These are phyloP conservation scores for Phytophthora pseudosyringae DNA, from an alignment of 352 stramenopile genomes.

Conservation along the genomic window DNA sequence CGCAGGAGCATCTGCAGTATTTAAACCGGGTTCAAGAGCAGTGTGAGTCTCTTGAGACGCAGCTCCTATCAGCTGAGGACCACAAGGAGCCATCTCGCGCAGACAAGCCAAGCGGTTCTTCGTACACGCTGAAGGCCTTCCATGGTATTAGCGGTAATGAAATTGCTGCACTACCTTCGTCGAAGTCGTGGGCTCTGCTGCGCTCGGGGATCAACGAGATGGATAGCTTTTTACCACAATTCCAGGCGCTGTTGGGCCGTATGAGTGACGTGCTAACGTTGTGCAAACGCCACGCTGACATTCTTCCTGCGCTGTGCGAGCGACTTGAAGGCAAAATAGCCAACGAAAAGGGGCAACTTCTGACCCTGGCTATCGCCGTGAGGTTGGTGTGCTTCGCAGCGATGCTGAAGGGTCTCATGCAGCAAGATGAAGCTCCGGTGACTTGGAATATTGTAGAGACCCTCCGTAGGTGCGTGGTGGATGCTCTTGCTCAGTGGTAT, in stretches of 20 bases:
- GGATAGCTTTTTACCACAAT: slow-evolving; percentile 47
- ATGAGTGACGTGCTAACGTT: slow-evolving; percentile 41
- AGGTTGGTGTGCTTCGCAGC: slow-evolving; percentile 30
- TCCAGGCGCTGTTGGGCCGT: slow-evolving; percentile 42
- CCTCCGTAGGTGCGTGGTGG: slow-evolving; percentile 44
- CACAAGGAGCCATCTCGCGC: not conserved
- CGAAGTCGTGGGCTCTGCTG: slow-evolving; percentile 23
- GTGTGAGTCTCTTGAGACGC: slow-evolving; percentile 28
- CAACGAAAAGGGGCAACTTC: not conserved
- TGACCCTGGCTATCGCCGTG: slow-evolving; percentile 26
- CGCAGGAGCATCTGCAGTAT: slow-evolving; percentile 7
- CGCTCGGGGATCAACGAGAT: slow-evolving; percentile 34
- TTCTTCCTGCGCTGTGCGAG: slow-evolving; percentile 33
- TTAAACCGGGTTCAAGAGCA: slow-evolving; percentile 10
- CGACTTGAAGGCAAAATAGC: slow-evolving; percentile 25
- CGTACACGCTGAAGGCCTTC: slow-evolving; percentile 15
- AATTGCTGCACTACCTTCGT: slow-evolving; percentile 15
- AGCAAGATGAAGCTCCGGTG: slow-evolving; percentile 15
- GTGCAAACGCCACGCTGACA: slow-evolving; percentile 44
- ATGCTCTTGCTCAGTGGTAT: slow-evolving; percentile 54
- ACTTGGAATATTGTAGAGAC: slow-evolving; percentile 32
- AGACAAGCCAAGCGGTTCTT: not conserved
- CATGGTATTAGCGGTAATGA: slow-evolving; percentile 26
- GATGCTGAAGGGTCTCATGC: slow-evolving; percentile 19
- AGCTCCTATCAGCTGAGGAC: slow-evolving; percentile 31